phyloP scores from a whole-genome alignment of 2,329 filamentous ascomycete genomes.

The Cercospora sp. region DNA sequence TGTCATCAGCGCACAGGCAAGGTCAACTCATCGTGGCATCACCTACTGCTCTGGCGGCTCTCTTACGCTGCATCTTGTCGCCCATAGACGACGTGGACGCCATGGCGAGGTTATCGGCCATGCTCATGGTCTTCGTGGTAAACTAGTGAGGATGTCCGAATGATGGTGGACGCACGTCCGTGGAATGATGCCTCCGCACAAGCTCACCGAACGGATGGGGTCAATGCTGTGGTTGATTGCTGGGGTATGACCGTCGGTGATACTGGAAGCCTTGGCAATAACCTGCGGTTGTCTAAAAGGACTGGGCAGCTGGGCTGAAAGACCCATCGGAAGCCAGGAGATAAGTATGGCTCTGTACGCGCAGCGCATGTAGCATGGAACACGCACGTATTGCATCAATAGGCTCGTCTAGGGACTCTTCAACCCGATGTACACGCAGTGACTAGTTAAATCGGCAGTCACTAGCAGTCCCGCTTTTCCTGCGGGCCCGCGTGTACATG shows the following conservation, averaged over 20 bases:
- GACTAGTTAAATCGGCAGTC: neutral
- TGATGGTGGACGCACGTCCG: neutral
- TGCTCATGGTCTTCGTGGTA: neutral
- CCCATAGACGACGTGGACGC: neutral
- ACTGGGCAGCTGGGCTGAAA: neutral
- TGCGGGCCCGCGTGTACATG: slow-evolving; percentile 9
- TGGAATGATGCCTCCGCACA: neutral
- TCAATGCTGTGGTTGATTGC: neutral
- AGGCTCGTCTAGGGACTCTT: neutral
- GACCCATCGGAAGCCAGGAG: neutral
- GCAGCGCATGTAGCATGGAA: neutral
- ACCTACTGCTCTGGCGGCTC: slow-evolving; percentile 25
- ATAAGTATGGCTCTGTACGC: neutral
- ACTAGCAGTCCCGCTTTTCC: slow-evolving; percentile 6
- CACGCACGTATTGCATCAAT: slow-evolving; percentile 7
- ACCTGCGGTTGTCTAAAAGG: neutral
- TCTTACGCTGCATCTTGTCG: slow-evolving; percentile 20
- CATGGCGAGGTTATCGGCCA: neutral
- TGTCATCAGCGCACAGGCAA: neutral
- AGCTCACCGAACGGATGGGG: neutral
- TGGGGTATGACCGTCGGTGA: neutral
- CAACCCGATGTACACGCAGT: neutral
- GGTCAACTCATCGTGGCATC: too few species aligned
- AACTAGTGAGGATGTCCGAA: neutral
- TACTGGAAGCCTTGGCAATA: neutral